Percentiles rank a stretch among this genome's conserved stretches.
Evolutionary conservation across 2,329 filamentous ascomycete genomes (phyloP).

Genomic region (Paecilomyces variotii): DNA sequence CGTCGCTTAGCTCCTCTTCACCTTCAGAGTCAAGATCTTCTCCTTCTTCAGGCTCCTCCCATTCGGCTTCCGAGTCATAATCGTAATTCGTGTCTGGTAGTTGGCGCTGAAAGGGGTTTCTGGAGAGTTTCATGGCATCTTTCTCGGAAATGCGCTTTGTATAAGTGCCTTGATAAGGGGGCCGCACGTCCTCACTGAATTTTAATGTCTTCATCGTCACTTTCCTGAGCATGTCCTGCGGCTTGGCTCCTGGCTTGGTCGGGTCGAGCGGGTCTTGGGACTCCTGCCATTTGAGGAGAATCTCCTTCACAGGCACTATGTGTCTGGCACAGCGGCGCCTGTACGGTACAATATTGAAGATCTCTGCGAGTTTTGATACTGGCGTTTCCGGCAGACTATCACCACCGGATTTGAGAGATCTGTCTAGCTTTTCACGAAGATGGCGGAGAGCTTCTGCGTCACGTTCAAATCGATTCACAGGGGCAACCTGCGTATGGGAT

Average conservation of each 20-base stretch:
- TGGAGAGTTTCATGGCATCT: constrained; percentile 39
- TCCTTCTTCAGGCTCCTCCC: constrained; percentile 64
- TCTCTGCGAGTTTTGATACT: constrained; percentile 24
- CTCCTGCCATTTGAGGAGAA: constrained; percentile 50
- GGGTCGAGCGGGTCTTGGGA: constrained; percentile 29
- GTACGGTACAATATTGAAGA: constrained; percentile 33
- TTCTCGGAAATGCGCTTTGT: constrained; percentile 39
- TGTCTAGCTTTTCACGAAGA: constrained; percentile 43
- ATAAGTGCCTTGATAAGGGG: constrained; percentile 56
- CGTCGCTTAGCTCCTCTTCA: constrained; percentile 53
- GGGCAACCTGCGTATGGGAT: constrained; percentile 63
- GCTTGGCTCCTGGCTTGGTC: constrained; percentile 18
- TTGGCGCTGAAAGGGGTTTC: constrained; percentile 46
- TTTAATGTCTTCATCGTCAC: constrained; percentile 51
- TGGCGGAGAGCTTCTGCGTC: constrained; percentile 51
- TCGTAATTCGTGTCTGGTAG: constrained; percentile 54
- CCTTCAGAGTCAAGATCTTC: constrained; percentile 59
- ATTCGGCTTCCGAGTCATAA: constrained; percentile 59
- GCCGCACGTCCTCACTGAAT: constrained; percentile 55
- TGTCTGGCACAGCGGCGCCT: constrained; percentile 24
- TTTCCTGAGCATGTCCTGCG: constrained; percentile 36
- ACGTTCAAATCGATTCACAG: constrained; percentile 45
- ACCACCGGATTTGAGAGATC: constrained; percentile 19
- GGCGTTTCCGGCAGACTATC: constrained; percentile 7
- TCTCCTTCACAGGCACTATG: constrained; percentile 46